Base-by-base conservation (phyloP, 495 filamentous ascomycete species). In the Aspergillus incahuasiensis region DNA sequence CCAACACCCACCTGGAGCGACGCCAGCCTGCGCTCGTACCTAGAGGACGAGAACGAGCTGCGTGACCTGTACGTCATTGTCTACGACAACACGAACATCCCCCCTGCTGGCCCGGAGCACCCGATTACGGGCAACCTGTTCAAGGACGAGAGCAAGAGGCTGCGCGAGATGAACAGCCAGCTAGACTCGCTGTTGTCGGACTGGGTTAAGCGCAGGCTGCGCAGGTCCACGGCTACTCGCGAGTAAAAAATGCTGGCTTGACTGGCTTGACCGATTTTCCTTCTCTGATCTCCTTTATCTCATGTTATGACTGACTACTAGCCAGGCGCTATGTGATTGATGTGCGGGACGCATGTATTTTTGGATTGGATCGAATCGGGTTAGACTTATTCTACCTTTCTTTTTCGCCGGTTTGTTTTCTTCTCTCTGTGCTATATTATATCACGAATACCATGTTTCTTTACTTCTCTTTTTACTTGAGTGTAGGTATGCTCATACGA, bases 1-100 rank as follows among this genome's bases (percentile, higher is more conserved):
- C 67, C 69, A 20, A 67, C 70, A 40, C 74, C 75, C 21, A 74
- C 86, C 0, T 98, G 94, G 94, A 91, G 86, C 60, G 94, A 96
- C 68, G 78, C 85, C 56, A 86, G 81, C 60, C 79, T 98, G 34
- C 82, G 90, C 44, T 85, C 88, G 18, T 98, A 96, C 72, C 85
- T 97, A 60, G 92, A 97, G 57, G 91, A 94, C 62, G 87, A 88
- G 41, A 86, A 81, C n/a, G 91, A 96, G 56, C 88, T 98, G 60
- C 83, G 89, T 41, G 94, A 98, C 65, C 77, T 97, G 65, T 81
- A 97, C 50, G 79, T 92, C 8, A 86, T 98, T 44, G 90, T 98
- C 24, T 89, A 95, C 65, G 91, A 97, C 69, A 94, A 89, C 70
- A 87, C 82, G 20, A 87, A 88, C 54, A 83, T 91, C 30, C 79